Percentiles rank a stretch among this genome's conserved stretches.
These are phyloP conservation scores for Talaromyces sp. DNA, from an alignment of 2,329 filamentous ascomycete genomes.

Conservation along the genomic window DNA sequence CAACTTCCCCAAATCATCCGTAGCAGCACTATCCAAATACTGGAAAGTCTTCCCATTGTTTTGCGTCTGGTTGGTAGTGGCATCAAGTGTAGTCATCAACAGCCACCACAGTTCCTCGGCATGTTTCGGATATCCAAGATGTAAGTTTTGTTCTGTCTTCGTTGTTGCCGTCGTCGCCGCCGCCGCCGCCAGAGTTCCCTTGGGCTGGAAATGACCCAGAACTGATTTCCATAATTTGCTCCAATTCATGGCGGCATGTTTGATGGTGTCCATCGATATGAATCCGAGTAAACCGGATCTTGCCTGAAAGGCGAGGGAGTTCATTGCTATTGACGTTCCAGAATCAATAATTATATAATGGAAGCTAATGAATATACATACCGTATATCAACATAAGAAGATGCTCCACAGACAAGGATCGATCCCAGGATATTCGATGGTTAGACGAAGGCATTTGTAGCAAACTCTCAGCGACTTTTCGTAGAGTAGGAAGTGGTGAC, in stretches of 20 bases:
- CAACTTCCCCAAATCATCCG: conserved; percentile 27
- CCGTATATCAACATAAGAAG: conserved; percentile 29
- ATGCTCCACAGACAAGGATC: conserved; percentile 26
- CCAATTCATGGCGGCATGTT: conserved; percentile 25
- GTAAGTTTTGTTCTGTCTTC: conserved; percentile 21
- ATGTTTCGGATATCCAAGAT: conserved; percentile 29
- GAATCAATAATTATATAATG: neutral
- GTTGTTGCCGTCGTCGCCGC: neutral
- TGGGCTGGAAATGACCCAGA: conserved; percentile 3
- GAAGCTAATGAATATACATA: conserved; percentile 5
- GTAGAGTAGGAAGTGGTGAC: conserved; percentile 21
- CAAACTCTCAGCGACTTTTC: conserved; percentile 22
- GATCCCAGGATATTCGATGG: conserved; percentile 20
- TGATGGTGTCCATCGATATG: conserved; percentile 23
- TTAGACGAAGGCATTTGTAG: conserved; percentile 19
- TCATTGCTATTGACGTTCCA: conserved; percentile 22
- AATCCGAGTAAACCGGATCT: conserved; percentile 24
- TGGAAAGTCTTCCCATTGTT: conserved; percentile 15
- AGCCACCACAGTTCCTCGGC: conserved; percentile 30
- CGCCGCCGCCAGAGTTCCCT: too few species aligned
- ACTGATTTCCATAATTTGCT: conserved; percentile 25
- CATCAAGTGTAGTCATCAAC: conserved; percentile 24
- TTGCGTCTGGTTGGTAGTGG: conserved; percentile 6
- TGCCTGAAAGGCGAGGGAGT: conserved; percentile 27
- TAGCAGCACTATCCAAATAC: conserved; percentile 26